Conservation (phyloP, 1,139 yeast genomes). For the Cylindricascospora bacillispora region DNA sequence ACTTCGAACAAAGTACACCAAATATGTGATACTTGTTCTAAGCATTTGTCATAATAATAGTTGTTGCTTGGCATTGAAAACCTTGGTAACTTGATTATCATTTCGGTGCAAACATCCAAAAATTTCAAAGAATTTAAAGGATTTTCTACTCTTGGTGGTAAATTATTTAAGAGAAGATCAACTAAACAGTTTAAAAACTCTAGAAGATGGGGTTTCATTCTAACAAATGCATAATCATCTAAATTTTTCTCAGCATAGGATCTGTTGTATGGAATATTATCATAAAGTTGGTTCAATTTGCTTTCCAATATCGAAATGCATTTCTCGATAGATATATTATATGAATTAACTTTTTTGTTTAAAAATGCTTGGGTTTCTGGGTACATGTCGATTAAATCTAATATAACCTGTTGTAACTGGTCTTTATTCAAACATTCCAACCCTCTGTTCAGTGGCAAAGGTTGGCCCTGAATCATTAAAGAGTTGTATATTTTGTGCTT, state of each 20-base stretch:
- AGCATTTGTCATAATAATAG: slow-evolving; percentile 58
- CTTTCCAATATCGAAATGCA: slow-evolving; percentile 12
- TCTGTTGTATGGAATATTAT: slow-evolving; percentile 21
- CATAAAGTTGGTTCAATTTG: slow-evolving; percentile 15
- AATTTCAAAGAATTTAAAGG: slow-evolving; percentile 44
- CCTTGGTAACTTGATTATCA: slow-evolving; percentile 58
- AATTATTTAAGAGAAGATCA: slow-evolving; percentile 65
- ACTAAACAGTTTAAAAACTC: slow-evolving; percentile 69
- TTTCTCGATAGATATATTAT: slow-evolving; percentile 15
- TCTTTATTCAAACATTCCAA: slow-evolving; percentile 22
- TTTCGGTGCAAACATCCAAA: slow-evolving; percentile 50
- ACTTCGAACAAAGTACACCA: slow-evolving; percentile 52
- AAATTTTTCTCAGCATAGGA: slow-evolving; percentile 10
- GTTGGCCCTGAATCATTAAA: slow-evolving; percentile 17
- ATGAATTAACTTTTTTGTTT: slow-evolving; percentile 11
- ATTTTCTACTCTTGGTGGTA: slow-evolving; percentile 60
- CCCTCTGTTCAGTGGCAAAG: slow-evolving; percentile 21
- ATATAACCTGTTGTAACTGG: slow-evolving; percentile 15
- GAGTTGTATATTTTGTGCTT: not conserved
- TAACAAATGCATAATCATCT: slow-evolving; percentile 72
- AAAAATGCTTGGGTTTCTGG: slow-evolving; percentile 18
- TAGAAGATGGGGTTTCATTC: slow-evolving; percentile 61
- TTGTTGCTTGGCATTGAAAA: slow-evolving; percentile 63
- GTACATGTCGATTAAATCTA: slow-evolving; percentile 16
- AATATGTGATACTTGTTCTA: slow-evolving; percentile 68